These are phyloP conservation scores for Cyberlindnera mrakii DNA, from an alignment of 805 yeast genomes.

Conservation along the genomic window DNA sequence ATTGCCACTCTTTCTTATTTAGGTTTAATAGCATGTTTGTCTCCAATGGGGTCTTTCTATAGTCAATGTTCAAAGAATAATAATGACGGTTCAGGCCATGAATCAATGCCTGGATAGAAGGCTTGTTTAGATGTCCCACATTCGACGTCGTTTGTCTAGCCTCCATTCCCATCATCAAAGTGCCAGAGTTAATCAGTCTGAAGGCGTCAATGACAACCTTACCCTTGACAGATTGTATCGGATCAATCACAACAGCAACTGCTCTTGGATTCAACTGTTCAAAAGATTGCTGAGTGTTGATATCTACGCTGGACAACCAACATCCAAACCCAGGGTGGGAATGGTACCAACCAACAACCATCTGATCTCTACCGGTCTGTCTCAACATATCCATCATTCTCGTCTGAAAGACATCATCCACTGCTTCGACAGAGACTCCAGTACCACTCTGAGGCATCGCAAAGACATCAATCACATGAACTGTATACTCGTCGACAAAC, in stretches of 20 bases:
- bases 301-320: conserved; percentile 97
- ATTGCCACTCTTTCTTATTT: conserved; percentile 94
- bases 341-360: conserved; percentile 99
- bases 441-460: conserved; percentile 99
- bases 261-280: conserved; percentile 94
- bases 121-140: conserved; percentile 91
- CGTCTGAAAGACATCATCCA: conserved; percentile 97
- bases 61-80: conserved; percentile 91
- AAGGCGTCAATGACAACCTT: conserved; percentile 98
- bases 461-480: conserved; percentile 95
- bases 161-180: conserved; percentile 92
- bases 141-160: conserved; percentile 97
- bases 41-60: conserved; percentile 86
- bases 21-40: conserved; percentile 89
- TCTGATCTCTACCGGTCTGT: conserved; percentile 98
- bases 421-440: conserved; percentile 98
- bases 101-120: conserved; percentile 92
- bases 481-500: conserved; percentile 94
- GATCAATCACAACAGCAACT: conserved; percentile 97
- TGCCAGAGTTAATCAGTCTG: conserved; percentile 82
- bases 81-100: conserved; percentile 97
- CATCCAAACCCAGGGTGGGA: conserved; percentile 99
- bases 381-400: conserved; percentile 99
- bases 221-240: conserved; percentile 97
- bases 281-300: conserved; percentile 94